phyloP scores from a whole-genome alignment of 768 basidiomycete genomes.

The Trametes elegans region DNA sequence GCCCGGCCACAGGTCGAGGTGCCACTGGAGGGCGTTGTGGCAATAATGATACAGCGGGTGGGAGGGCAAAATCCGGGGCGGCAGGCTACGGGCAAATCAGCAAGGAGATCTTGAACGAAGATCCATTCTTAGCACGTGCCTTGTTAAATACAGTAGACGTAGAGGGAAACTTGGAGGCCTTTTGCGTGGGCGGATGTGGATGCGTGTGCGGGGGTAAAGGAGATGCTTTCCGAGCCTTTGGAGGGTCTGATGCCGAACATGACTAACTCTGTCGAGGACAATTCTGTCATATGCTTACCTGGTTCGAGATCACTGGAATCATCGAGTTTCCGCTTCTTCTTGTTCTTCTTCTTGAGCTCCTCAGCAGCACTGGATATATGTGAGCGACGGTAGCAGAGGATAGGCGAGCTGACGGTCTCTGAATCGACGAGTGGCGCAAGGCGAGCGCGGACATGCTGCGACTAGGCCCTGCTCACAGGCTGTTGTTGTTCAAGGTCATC shows the following conservation, averaged over 20 bases:
- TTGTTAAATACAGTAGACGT: conserved; percentile 45
- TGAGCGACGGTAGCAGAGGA: neutral
- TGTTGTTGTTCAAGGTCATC: no score
- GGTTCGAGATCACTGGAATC: conserved; percentile 68
- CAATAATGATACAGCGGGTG: conserved; percentile 47
- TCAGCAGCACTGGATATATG: conserved; percentile 34
- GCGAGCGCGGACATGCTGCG: no score
- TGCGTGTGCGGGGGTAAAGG: conserved; percentile 39
- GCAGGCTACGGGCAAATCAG: conserved; percentile 15
- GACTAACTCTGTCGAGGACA: conserved; percentile 8
- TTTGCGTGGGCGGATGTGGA: conserved; percentile 36
- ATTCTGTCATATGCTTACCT: conserved; percentile 35
- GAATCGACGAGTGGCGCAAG: neutral
- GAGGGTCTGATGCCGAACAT: conserved; percentile 40
- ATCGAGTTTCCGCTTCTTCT: conserved; percentile 84
- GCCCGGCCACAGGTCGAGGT: conserved; percentile 68
- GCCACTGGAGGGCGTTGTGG: conserved; percentile 62
- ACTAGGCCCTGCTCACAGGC: no score
- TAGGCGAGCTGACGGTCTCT: neutral
- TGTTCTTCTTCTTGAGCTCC: conserved; percentile 65
- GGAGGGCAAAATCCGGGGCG: conserved; percentile 65
- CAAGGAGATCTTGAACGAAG: no score
- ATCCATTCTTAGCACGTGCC: no score
- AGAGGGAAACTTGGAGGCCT: conserved; percentile 54
- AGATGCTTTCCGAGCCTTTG: conserved; percentile 52